Evolutionary conservation across 2,329 filamentous ascomycete species (phyloP).

Genomic region (Colletotrichum lupini): DNA sequence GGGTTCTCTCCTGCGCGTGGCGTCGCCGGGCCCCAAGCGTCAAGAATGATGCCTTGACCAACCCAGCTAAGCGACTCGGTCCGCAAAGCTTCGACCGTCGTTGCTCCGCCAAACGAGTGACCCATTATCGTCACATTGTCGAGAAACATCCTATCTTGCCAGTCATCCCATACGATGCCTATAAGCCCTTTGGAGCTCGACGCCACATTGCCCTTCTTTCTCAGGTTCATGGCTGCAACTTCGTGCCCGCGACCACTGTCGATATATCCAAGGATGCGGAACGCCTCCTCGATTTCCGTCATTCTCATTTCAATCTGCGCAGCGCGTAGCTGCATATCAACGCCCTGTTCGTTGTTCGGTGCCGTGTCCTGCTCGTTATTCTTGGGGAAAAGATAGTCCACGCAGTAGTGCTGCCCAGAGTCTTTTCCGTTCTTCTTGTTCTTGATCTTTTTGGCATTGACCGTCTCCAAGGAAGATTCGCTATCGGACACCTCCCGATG

Average conservation of each 20-base stretch:
- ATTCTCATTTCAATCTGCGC: slow-evolving; percentile 73
- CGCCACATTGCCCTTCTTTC: slow-evolving; percentile 67
- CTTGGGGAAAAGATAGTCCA: slow-evolving; percentile 74
- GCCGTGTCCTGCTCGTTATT: slow-evolving; percentile 60
- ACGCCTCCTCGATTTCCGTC: slow-evolving; percentile 73
- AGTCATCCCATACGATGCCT: slow-evolving; percentile 65
- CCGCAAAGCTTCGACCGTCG: slow-evolving; percentile 69
- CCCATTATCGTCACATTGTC: slow-evolving; percentile 69
- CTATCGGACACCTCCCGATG: slow-evolving; percentile 47
- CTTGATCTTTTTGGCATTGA: slow-evolving; percentile 48
- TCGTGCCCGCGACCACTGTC: slow-evolving; percentile 63
- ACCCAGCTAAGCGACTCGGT: slow-evolving; percentile 65
- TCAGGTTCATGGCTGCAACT: slow-evolving; percentile 63
- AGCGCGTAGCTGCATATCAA: slow-evolving; percentile 68
- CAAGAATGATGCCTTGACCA: slow-evolving; percentile 73
- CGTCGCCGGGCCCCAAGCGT: slow-evolving; percentile 69
- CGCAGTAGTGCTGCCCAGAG: slow-evolving; percentile 54
- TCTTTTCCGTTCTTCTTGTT: slow-evolving; percentile 44
- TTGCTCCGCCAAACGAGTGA: slow-evolving; percentile 76
- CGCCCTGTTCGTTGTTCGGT: slow-evolving; percentile 67
- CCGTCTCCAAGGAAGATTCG: slow-evolving; percentile 43
- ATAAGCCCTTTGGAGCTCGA: slow-evolving; percentile 68
- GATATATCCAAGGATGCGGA: slow-evolving; percentile 65
- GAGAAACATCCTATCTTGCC: slow-evolving; percentile 66
- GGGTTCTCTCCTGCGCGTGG: slow-evolving; percentile 56